Evolutionary conservation across 768 basidiomycete genomes (phyloP).

Genomic region (Xerocomellus chrysenteron): DNA sequence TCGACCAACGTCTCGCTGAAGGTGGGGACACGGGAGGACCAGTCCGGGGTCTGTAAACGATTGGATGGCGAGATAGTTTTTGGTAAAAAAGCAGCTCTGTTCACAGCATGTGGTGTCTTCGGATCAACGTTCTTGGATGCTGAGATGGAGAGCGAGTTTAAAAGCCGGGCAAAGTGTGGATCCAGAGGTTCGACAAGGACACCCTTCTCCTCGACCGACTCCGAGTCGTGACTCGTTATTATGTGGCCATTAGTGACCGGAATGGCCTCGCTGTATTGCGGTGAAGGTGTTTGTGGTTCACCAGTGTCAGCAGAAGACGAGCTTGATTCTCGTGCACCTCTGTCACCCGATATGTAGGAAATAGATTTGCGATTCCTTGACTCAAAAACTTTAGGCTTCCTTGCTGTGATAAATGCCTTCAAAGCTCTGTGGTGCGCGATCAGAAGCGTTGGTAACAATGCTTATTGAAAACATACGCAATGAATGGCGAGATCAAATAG

Average conservation of each 20-base stretch:
- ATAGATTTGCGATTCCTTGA: conserved; percentile 36
- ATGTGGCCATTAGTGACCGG: conserved; percentile 18
- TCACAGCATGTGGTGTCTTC: conserved; percentile 4
- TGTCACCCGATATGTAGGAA: conserved; percentile 28
- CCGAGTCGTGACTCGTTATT: conserved; percentile 32
- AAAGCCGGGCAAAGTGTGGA: conserved; percentile 68
- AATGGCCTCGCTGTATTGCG: conserved; percentile 47
- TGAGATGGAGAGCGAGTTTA: conserved; percentile 62
- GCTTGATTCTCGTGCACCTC: conserved; percentile 57
- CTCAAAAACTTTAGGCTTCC: conserved; percentile 50
- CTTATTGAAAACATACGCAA: conserved; percentile 53
- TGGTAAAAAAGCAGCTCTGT: conserved; percentile 9
- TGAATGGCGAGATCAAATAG: conserved; percentile 94
- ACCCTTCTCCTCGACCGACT: conserved; percentile 34
- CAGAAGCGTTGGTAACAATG: neutral
- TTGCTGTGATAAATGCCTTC: conserved; percentile 66
- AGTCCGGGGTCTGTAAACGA: conserved; percentile 28
- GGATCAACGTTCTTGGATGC: conserved; percentile 34
- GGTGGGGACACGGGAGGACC: conserved; percentile 33
- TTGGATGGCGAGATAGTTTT: conserved; percentile 8
- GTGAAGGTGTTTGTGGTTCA: conserved; percentile 65
- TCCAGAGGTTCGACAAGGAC: conserved; percentile 44
- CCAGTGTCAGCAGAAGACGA: conserved; percentile 62
- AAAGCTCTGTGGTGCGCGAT: conserved; percentile 30
- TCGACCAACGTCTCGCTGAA: conserved; percentile 12